Conservation (phyloP, 2,329 filamentous ascomycete genomes). For the Fusarium nodosum region DNA sequence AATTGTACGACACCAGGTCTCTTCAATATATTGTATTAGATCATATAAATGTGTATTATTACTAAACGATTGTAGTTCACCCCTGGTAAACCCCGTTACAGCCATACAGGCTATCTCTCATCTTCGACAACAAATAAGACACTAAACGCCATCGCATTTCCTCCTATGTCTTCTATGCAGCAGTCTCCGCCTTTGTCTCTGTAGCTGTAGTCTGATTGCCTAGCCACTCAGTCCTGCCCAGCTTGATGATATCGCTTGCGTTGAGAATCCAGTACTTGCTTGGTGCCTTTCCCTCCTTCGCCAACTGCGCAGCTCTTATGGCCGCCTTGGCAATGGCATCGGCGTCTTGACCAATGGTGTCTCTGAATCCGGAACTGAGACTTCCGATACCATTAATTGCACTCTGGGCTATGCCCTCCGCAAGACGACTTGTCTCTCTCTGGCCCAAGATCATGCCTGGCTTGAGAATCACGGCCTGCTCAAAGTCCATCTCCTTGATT, state of each 20-base stretch:
- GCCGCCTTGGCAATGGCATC: conserved; percentile 78
- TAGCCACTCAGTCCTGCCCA: conserved; percentile 73
- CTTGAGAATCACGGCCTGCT: conserved; percentile 78
- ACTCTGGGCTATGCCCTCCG: conserved; percentile 69
- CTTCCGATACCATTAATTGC: conserved; percentile 69
- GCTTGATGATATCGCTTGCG: conserved; percentile 72
- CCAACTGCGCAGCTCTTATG: conserved; percentile 70
- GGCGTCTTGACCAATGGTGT: conserved; percentile 80
- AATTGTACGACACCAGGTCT: background rate
- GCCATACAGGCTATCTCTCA: background rate
- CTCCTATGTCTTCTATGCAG: background rate
- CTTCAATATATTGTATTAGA: background rate
- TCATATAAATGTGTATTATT: background rate
- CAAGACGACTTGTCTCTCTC: conserved; percentile 71
- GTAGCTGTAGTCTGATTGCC: conserved; percentile 42
- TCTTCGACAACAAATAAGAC: background rate
- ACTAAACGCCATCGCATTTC: background rate
- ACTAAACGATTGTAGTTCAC: background rate
- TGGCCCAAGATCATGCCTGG: conserved; percentile 83
- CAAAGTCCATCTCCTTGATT: conserved; percentile 79
- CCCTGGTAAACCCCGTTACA: background rate
- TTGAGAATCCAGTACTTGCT: conserved; percentile 73
- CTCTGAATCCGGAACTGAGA: conserved; percentile 68
- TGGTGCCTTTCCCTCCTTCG: conserved; percentile 70
- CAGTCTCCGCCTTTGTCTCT: conserved; percentile 21